Percentiles rank a stretch among this genome's conserved stretches.
Conservation (phyloP, 352 stramenopile genomes). For the Phytophthora rubi region DNA sequence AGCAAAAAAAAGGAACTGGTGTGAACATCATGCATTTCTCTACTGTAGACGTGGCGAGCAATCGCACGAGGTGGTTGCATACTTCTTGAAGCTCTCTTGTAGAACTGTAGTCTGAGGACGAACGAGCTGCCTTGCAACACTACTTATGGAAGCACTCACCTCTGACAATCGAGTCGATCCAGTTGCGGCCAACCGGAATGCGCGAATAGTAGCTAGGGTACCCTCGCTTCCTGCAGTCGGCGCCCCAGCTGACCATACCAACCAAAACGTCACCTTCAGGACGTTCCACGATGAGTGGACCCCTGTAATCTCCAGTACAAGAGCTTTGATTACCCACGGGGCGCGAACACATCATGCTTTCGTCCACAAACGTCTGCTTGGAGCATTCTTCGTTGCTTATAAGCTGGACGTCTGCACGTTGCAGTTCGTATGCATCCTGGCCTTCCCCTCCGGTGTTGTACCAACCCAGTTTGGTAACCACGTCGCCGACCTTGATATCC, state of each 20-base stretch:
- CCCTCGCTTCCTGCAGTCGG: slow-evolving; percentile 40
- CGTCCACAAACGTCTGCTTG: slow-evolving; percentile 32
- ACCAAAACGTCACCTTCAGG: slow-evolving; percentile 39
- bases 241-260: slow-evolving; percentile 54
- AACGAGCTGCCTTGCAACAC: no score
- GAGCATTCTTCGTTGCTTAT: slow-evolving; percentile 43
- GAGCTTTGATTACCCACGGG: slow-evolving; percentile 28
- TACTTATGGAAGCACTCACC: slow-evolving; percentile 15
- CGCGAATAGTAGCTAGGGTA: slow-evolving; percentile 57
- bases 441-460: slow-evolving; percentile 28
- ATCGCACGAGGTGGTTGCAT: no score
- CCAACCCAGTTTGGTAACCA: slow-evolving; percentile 38
- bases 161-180: slow-evolving; percentile 36
- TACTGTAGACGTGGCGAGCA: no score
- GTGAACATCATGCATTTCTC: no score
- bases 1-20: no score
- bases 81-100: no score
- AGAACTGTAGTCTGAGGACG: no score
- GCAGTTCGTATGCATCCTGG: slow-evolving; percentile 29
- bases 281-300: slow-evolving; percentile 44
- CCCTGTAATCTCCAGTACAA: slow-evolving; percentile 62
- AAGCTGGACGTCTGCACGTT: slow-evolving; percentile 43
- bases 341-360: slow-evolving; percentile 53
- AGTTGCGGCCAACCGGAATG: slow-evolving; percentile 42
- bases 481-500: slow-evolving; percentile 31